phyloP scores from a whole-genome alignment of 495 filamentous ascomycete genomes.

The Recurvomyces mirabilis region DNA sequence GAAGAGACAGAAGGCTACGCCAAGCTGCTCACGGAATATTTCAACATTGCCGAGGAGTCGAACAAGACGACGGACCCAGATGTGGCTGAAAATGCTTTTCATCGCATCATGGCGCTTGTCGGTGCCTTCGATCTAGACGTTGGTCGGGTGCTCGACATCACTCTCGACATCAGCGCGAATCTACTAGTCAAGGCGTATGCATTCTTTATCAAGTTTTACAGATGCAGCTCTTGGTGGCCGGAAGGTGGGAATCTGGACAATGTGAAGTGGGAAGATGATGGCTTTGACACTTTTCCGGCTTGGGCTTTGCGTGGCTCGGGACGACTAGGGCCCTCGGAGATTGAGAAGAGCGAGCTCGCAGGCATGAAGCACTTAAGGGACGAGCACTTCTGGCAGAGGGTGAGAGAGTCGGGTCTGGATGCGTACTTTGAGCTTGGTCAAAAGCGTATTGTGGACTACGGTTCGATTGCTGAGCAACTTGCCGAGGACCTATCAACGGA shows the following conservation, averaged over 20 bases:
- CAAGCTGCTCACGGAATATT: slow-evolving; percentile 80
- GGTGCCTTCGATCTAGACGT: slow-evolving; percentile 91
- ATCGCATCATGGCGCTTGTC: slow-evolving; percentile 79
- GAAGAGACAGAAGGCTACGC: slow-evolving; percentile 94
- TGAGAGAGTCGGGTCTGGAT: slow-evolving; percentile 59
- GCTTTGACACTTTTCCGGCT: slow-evolving; percentile 43
- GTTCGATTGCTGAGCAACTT: slow-evolving; percentile 6
- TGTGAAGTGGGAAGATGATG: slow-evolving; percentile 30
- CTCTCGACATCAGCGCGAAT: slow-evolving; percentile 76
- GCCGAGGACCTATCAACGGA: slow-evolving; percentile 5
- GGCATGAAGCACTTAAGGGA: slow-evolving; percentile 52
- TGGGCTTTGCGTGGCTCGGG: slow-evolving; percentile 71
- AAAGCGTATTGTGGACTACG: slow-evolving; percentile 21
- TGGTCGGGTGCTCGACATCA: slow-evolving; percentile 85
- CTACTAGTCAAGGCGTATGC: slow-evolving; percentile 72
- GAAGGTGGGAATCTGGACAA: slow-evolving; percentile 38
- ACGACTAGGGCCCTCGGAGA: slow-evolving; percentile 23
- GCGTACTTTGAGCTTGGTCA: slow-evolving; percentile 68
- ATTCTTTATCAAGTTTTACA: slow-evolving; percentile 86
- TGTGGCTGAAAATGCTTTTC: slow-evolving; percentile 56
- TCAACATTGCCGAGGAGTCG: slow-evolving; percentile 52
- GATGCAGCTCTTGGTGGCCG: slow-evolving; percentile 96
- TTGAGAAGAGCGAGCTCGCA: slow-evolving; percentile 43
- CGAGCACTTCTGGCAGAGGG: slow-evolving; percentile 66
- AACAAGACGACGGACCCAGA: slow-evolving; percentile 30